Conservation (phyloP, 176 grass and related monocot species). For the Olyra latifolia region DNA sequence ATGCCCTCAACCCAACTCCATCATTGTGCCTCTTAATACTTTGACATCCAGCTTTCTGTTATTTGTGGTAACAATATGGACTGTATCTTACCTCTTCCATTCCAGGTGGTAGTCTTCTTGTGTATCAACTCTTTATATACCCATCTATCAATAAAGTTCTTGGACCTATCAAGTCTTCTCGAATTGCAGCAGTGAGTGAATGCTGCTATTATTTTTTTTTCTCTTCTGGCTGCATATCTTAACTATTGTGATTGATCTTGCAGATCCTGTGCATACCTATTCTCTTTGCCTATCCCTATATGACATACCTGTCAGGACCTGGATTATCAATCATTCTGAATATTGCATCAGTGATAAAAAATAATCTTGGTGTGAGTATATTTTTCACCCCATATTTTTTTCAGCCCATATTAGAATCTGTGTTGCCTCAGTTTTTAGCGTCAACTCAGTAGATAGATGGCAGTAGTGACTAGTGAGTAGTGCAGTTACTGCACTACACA, state of each 20-base stretch:
- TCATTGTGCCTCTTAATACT: constrained; percentile 1
- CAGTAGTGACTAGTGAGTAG: not conserved
- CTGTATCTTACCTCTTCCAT: constrained; percentile 22
- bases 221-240: constrained; percentile 17
- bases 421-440: not conserved
- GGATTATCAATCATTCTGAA: constrained; percentile 50
- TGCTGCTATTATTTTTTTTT: constrained; percentile 22
- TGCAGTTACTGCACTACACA: not conserved
- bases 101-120: constrained; percentile 64
- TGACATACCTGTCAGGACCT: constrained; percentile 56
- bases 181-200: constrained; percentile 58
- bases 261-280: constrained; percentile 60
- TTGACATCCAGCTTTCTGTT: not conserved
- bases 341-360: constrained; percentile 55
- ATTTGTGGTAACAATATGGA: not conserved
- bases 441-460: not conserved
- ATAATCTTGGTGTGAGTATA: constrained; percentile 49
- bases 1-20: not conserved
- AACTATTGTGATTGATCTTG: not conserved
- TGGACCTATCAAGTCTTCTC: constrained; percentile 53
- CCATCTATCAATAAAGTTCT: constrained; percentile 55
- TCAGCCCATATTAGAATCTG: not conserved
- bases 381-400: not conserved
- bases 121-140: constrained; percentile 71
- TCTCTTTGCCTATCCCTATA: constrained; percentile 62